Evolutionary conservation across 805 yeast genomes (phyloP), one percentile per base, ranked within the genome.

Genomic region (Suhomyces prunicola): DNA sequence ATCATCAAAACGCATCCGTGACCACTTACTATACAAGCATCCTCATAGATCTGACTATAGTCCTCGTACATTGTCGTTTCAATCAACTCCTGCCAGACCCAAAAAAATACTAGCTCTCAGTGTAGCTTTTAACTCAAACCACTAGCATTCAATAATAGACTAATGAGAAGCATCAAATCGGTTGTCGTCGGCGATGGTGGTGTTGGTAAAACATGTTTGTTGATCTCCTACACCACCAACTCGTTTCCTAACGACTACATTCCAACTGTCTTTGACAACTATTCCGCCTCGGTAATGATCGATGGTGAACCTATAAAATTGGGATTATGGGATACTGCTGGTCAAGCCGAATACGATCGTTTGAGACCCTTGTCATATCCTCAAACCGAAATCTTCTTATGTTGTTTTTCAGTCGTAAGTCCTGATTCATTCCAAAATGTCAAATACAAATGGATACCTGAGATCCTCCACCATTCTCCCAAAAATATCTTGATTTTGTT

Each of bases 121-220:
- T 12, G 22, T 36, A 36, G 41, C 41, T 17, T 17, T 39, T n/a
- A 17, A 17, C 13, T 9, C n/a, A 39, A 15, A 7, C 41, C 41
- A 36, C 41, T 39, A 39, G 24, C 42, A 39, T 19, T 10, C 42
- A 39, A 27, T 19, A 17, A 24, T 17, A 17, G 13, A 23, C 23
- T 17, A 40, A 88, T 89, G 96, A 86, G 90, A 77, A 84, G 90
- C 57, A 87, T 91, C 63, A 91, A 91, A 69, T 90, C 96, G 63
- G 97, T 91, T 41, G 96, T 91, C 50, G 92, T 91, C 41, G 97
- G 97, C 59, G 97, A 91, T 66, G 97, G 93, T 71, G 96, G 96
- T 51, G 97, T 91, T 45, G 97, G 97, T 72, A 91, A 90, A 68
- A 91, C 97, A 3, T 90, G 96, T 66, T 77, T 90, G 53, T 80